phyloP scores from a whole-genome alignment of 2,329 filamentous ascomycete species.

The Scytalidium sp. region DNA sequence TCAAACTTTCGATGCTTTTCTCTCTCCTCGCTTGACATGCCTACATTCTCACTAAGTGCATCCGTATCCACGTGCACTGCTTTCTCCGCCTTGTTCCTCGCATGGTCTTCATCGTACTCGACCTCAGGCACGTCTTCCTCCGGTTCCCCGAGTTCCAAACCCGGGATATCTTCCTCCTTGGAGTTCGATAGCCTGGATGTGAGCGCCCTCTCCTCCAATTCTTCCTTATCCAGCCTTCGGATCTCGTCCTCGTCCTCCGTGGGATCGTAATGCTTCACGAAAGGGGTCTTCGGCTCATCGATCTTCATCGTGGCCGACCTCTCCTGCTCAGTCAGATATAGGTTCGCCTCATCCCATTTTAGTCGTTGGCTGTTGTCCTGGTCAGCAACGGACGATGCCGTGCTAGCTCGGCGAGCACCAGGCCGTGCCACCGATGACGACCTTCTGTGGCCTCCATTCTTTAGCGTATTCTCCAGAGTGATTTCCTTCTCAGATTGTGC shows the following conservation, averaged over 20 bases:
- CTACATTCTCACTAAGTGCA: conserved; percentile 48
- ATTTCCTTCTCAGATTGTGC: conserved; percentile 75
- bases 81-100: conserved; percentile 52
- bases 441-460: conserved; percentile 86
- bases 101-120: conserved; percentile 35
- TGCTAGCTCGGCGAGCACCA: conserved; percentile 52
- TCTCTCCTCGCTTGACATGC: conserved; percentile 66
- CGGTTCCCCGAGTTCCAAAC: conserved; percentile 86
- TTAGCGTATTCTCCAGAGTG: conserved; percentile 88
- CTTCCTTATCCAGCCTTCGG: conserved; percentile 62
- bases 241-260: conserved; percentile 79
- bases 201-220: conserved; percentile 57
- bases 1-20: conserved; percentile 95
- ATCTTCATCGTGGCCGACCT: conserved; percentile 98
- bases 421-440: conserved; percentile 75
- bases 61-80: conserved; percentile 77
- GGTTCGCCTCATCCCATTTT: conserved; percentile 98
- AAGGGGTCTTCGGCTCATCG: conserved; percentile 96
- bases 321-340: conserved; percentile 96
- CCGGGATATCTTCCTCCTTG: conserved; percentile 80
- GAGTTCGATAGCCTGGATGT: conserved; percentile 12
- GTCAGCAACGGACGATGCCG: conserved; percentile 41
- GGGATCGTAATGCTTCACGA: conserved; percentile 88
- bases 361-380: conserved; percentile 69
- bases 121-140: conserved; percentile 65